Percentiles rank a stretch among this genome's conserved stretches.
Conservation (phyloP, 345 rosid genomes). For the Xanthoceras sorbifolium region DNA sequence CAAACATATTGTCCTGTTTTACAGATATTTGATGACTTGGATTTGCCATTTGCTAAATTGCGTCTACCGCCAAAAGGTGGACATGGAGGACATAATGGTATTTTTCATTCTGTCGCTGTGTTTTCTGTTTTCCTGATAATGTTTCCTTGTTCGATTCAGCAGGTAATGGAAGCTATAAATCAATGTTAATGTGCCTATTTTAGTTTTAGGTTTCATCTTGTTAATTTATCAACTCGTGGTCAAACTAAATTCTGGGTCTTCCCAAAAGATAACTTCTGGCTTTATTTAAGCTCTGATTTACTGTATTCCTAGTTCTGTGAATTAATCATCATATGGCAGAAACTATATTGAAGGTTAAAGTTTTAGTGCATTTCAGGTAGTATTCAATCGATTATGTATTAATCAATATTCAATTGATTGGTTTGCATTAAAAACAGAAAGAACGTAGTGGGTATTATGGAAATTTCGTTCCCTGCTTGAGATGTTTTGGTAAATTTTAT, state of each 20-base stretch:
- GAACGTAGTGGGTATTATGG: neutral
- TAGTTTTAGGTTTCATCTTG: neutral
- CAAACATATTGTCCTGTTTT: slow-evolving; percentile 15
- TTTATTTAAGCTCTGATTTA: neutral
- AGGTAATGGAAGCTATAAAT: neutral
- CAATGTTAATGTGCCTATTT: neutral
- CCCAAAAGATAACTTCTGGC: neutral
- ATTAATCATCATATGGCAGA: neutral
- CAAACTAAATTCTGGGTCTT: neutral
- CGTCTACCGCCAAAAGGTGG: slow-evolving; percentile 97
- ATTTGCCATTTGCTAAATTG: slow-evolving; percentile 87
- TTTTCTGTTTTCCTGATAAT: neutral
- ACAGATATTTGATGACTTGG: slow-evolving; percentile 91
- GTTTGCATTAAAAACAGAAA: no score
- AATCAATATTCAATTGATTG: no score
- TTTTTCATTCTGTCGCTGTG: slow-evolving; percentile 1
- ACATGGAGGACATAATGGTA: slow-evolving; percentile 98
- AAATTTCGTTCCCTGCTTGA: neutral
- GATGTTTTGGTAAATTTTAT: neutral
- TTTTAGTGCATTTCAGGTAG: neutral
- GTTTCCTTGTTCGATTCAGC: neutral
- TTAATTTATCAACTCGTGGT: neutral
- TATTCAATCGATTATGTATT: no score
- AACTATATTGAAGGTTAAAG: slow-evolving; percentile 8
- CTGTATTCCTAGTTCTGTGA: neutral